Evolutionary conservation across 768 basidiomycete genomes (phyloP), one percentile per base, ranked within the genome.

Genomic region (Mycena chlorophos): DNA sequence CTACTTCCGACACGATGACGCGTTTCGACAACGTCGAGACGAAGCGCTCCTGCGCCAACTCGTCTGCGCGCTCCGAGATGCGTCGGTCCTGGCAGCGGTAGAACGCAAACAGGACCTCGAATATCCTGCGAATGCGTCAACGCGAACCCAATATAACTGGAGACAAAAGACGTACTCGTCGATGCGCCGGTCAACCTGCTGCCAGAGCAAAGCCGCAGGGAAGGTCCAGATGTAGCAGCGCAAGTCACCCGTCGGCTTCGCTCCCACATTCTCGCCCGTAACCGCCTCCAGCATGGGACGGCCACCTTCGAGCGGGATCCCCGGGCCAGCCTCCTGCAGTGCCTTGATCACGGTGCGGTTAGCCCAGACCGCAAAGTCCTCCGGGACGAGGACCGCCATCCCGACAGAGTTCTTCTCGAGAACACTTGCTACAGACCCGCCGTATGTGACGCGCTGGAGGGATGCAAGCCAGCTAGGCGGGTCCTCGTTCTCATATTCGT

Each of bases 171-270:
- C 54, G 16, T 16, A 55, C 54, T 55, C 54, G 20, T 55, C 54
- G 37, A 49, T 55, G 1, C 54, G 46, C 5, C 54, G 31, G 48
- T 49, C 48, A 19, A 49, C 26, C 38, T 55, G 47, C 38, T 55
- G 53, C 53, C 53, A 54, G 20, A 54, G 26, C 1, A 54, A 20
- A 14, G 14, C 45, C 12, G 4, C 14, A 2, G 8, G 28, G 12
- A 54, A 40, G 10, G 43, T 20, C 53, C 53, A 54, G 16, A 54
- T 16, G 46, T 27, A 54, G 14, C 38, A 34, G 3, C 46, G 28
- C 5, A 31, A 20, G 31, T 34, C 31, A 8, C 4, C 30, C 19
- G 31, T 14, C 6, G 2, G 25, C 16, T 4, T 34, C 39, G 6
- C 39, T 12, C 19, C 19, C 39, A 19, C 39, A 6, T 40, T 19